phyloP scores from a whole-genome alignment of 2,329 filamentous ascomycete species.

The Mariannaea elegans region DNA sequence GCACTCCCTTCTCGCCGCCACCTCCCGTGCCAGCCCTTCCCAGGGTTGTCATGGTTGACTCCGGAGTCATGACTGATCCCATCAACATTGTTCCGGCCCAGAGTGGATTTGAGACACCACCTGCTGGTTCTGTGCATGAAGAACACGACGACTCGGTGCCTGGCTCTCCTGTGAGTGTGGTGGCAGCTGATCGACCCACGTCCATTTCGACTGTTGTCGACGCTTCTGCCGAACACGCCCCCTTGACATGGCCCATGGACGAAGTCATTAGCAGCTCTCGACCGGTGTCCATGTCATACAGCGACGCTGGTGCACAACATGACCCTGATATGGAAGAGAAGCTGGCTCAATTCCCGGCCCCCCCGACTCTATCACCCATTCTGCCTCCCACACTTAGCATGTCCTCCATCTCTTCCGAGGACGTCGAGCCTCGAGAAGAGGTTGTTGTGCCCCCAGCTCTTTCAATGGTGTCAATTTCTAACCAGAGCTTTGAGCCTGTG shows the following conservation, averaged over 20 bases:
- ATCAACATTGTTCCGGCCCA: conserved; percentile 49
- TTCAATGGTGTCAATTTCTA: conserved; percentile 23
- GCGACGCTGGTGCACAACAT: conserved; percentile 62
- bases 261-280: conserved; percentile 46
- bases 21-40: conserved; percentile 60
- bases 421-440: conserved; percentile 55
- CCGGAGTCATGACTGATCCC: conserved; percentile 68
- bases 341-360: conserved; percentile 63
- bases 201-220: conserved; percentile 55
- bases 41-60: conserved; percentile 66
- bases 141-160: conserved; percentile 29
- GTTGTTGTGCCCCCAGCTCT: conserved; percentile 42
- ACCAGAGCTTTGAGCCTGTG: not conserved
- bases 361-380: conserved; percentile 52
- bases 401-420: conserved; percentile 55
- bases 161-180: conserved; percentile 40
- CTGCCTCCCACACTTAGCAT: conserved; percentile 51
- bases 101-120: conserved; percentile 15
- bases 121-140: conserved; percentile 22
- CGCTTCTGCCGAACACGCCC: conserved; percentile 34
- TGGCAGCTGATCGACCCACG: conserved; percentile 46
- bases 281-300: conserved; percentile 61
- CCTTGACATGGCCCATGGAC: conserved; percentile 38
- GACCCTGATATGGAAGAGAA: conserved; percentile 61
- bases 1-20: conserved; percentile 55